These are phyloP conservation scores for Ophiostoma quercus DNA, from an alignment of 2,329 filamentous ascomycete species.

Conservation along the genomic window DNA sequence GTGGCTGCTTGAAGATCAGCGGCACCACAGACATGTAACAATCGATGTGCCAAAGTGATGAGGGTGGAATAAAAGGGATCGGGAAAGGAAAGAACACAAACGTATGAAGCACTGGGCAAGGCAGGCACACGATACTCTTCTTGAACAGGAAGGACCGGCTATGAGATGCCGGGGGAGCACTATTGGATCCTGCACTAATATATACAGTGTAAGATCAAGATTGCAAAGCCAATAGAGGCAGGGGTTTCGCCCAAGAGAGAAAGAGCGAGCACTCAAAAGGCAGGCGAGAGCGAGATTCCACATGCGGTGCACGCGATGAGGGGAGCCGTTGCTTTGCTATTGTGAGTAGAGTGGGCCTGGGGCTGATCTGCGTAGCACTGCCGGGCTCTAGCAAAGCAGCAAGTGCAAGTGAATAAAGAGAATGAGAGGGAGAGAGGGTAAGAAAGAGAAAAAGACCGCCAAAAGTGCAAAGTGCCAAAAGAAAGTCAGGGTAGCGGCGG, in stretches of 20 bases:
- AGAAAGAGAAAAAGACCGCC: background rate
- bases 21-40: background rate
- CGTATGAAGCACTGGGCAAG: too few relatives aligned
- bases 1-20: background rate
- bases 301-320: background rate
- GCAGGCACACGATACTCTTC: background rate
- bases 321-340: background rate
- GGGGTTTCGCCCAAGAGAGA: background rate
- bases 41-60: background rate
- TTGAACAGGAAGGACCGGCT: background rate
- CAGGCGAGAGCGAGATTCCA: background rate
- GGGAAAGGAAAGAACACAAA: background rate
- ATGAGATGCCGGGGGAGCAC: background rate
- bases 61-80: background rate
- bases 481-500: background rate
- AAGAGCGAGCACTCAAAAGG: background rate
- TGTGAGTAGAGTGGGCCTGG: background rate
- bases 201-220: too few relatives aligned
- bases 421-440: background rate
- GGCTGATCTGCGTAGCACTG: conserved; percentile 1
- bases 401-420: background rate
- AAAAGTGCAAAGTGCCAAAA: background rate
- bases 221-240: too few relatives aligned
- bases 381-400: background rate
- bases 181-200: too few relatives aligned